phyloP scores from a whole-genome alignment of 2,329 filamentous ascomycete genomes.

The Orbilia oligospora region DNA sequence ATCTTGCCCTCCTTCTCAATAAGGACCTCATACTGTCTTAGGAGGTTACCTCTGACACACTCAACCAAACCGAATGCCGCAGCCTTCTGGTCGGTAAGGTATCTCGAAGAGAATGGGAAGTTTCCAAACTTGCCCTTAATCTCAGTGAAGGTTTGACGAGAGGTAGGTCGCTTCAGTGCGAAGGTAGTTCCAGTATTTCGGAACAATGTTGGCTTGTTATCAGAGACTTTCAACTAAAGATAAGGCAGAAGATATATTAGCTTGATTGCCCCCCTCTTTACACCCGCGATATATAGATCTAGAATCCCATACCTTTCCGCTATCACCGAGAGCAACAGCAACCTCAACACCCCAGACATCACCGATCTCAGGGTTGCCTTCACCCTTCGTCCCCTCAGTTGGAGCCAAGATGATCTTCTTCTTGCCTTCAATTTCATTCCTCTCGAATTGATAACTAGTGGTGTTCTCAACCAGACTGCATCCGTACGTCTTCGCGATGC shows the following conservation, averaged over 20 bases:
- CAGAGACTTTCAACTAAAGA: conserved; percentile 53
- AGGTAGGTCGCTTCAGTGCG: conserved; percentile 92
- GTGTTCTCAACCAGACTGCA: conserved; percentile 97
- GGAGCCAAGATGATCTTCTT: conserved; percentile 98
- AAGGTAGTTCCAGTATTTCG: conserved; percentile 93
- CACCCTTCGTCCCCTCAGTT: conserved; percentile 84
- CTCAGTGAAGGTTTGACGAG: conserved; percentile 91
- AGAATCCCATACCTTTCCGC: conserved; percentile 46
- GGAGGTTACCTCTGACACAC: conserved; percentile 91
- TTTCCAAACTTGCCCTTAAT: conserved; percentile 96
- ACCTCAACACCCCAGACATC: conserved; percentile 99
- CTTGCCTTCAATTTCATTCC: conserved; percentile 96
- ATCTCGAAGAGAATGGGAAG: conserved; percentile 97
- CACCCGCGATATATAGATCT: not conserved
- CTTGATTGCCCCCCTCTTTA: not conserved
- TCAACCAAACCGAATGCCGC: conserved; percentile 97
- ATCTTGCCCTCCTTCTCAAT: conserved; percentile 90
- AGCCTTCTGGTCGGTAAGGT: conserved; percentile 95
- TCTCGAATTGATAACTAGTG: conserved; percentile 95
- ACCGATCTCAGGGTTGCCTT: conserved; percentile 86
- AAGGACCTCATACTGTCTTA: conserved; percentile 95
- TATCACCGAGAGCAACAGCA: conserved; percentile 83
- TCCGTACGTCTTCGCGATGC: conserved; percentile 90
- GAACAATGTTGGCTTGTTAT: conserved; percentile 80
- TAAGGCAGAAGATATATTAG: conserved; percentile 12